phyloP scores from a whole-genome alignment of 2,329 filamentous ascomycete genomes.

The Bipolaris victoriae region DNA sequence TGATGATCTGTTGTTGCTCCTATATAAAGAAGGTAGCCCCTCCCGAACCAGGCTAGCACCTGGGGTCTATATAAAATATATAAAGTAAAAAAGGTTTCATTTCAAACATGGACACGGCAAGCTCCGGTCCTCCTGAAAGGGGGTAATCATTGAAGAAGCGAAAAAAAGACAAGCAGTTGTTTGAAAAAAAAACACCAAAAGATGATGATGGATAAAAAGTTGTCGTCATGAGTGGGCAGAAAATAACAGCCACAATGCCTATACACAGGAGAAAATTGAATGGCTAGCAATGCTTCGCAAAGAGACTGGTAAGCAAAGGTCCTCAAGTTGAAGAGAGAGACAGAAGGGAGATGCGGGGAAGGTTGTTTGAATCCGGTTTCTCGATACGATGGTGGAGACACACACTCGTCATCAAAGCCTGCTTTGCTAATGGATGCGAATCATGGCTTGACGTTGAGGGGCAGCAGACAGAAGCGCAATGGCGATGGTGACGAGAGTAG shows the following conservation, averaged over 20 bases:
- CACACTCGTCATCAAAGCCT: slow-evolving; percentile 8
- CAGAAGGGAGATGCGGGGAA: too few relatives aligned
- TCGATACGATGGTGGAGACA: background rate
- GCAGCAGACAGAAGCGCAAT: slow-evolving; percentile 25
- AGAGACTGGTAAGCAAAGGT: background rate
- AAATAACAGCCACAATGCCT: background rate
- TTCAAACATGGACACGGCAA: slow-evolving; percentile 40
- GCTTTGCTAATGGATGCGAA: background rate
- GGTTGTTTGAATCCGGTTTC: background rate
- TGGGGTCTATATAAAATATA: slow-evolving; percentile 18
- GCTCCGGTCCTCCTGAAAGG: slow-evolving; percentile 41
- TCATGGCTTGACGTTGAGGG: slow-evolving; percentile 5
- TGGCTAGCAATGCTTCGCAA: slow-evolving; percentile 1
- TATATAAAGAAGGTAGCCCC: background rate
- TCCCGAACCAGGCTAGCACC: slow-evolving; percentile 34
- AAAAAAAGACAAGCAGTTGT: slow-evolving; percentile 14
- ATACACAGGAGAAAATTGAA: slow-evolving; percentile 1
- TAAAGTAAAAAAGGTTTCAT: slow-evolving; percentile 19
- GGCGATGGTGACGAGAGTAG: slow-evolving; percentile 30
- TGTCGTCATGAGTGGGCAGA: too few relatives aligned
- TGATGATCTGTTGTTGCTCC: background rate
- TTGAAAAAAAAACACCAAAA: slow-evolving; percentile 6
- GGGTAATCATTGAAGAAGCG: slow-evolving; percentile 40
- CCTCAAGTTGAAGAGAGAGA: slow-evolving; percentile 10
- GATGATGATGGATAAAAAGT: background rate